Evolutionary conservation across 2,329 filamentous ascomycete species (phyloP), one percentile per base, ranked within the genome.

Genomic region (Paraconiothyrium sp.): DNA sequence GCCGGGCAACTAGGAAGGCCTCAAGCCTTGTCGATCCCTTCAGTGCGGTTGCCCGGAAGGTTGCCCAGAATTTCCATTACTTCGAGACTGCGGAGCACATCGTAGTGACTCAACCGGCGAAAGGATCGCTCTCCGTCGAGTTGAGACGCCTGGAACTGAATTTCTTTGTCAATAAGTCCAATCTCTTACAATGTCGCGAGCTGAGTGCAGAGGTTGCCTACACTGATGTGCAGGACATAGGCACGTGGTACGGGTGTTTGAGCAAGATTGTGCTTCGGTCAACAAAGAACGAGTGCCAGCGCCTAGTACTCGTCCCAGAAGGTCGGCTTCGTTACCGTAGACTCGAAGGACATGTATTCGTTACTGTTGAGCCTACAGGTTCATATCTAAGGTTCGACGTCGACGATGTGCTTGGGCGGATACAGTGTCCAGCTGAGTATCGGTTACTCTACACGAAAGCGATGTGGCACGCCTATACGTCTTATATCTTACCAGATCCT

Each of bases 391-490:
- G 78, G 8, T 90, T 85, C 54, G 76, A 76, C 0, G 83, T 90
- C 47, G 83, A 91, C 50, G 69, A 80, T 1, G 69, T 85, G 0
- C 78, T 92, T 1, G 83, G 85, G 0, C 81, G 86, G 0, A 72
- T 92, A 0, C 81, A 85, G 2, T 89, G 87, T 41, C 80, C 88
- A 0, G 77, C 85, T 0, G 88, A 90, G 49, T 85, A 86, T 0
- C 71, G 71, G 0, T 73, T 88, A 0, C 74, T 88, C 0, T 89
- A 88, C 58, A 78, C 78, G 1, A 90, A 88, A 66, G 88, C 87
- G 0, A 73, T 83, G 4, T 72, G 88, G 0, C 89, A 92, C 68
- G 89, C 88, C 0, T 74, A 83, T 4, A 91, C 89, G 0, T 89
- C 88, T 0, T 86, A 84, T 35, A 67, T 83, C 0, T 39, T 90